Evolutionary conservation across 257 asterid species (phyloP).

Genomic region (Craterostigma plantagineum): DNA sequence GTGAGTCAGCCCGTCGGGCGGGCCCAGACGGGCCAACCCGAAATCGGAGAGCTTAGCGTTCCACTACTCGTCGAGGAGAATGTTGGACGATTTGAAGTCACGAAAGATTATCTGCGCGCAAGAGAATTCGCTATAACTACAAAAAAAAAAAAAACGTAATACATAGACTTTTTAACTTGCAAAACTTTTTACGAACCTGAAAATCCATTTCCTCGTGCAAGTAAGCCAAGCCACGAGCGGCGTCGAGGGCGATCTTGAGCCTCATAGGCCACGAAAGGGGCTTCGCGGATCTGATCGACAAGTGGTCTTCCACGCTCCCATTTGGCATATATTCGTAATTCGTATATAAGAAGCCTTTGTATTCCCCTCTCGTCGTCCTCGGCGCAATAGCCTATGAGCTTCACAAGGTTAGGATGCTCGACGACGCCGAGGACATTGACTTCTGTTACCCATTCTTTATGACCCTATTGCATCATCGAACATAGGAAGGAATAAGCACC

Average conservation of each 20-base stretch:
- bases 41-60: slow-evolving; percentile 57
- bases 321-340: slow-evolving; percentile 92
- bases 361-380: slow-evolving; percentile 98
- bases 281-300: slow-evolving; percentile 41
- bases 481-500: neutral
- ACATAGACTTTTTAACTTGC: no score
- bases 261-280: slow-evolving; percentile 85
- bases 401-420: slow-evolving; percentile 91
- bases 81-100: slow-evolving; percentile 51
- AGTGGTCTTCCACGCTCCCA: slow-evolving; percentile 80
- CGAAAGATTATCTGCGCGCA: slow-evolving; percentile 39
- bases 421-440: slow-evolving; percentile 88
- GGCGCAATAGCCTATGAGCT: slow-evolving; percentile 85
- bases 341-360: slow-evolving; percentile 76
- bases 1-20: slow-evolving; percentile 42
- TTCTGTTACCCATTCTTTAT: slow-evolving; percentile 99
- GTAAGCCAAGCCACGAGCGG: slow-evolving; percentile 84
- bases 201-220: slow-evolving; percentile 93
- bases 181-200: no score
- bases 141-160: no score
- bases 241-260: slow-evolving; percentile 75
- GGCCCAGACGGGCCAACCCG: slow-evolving; percentile 68
- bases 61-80: slow-evolving; percentile 55
- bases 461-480: slow-evolving; percentile 40
- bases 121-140: no score